A percentile compares a stretch with the other conserved stretches of the same genome.
Conservation (phyloP, 2,329 filamentous ascomycete genomes). For the Diaporthe sp. region DNA sequence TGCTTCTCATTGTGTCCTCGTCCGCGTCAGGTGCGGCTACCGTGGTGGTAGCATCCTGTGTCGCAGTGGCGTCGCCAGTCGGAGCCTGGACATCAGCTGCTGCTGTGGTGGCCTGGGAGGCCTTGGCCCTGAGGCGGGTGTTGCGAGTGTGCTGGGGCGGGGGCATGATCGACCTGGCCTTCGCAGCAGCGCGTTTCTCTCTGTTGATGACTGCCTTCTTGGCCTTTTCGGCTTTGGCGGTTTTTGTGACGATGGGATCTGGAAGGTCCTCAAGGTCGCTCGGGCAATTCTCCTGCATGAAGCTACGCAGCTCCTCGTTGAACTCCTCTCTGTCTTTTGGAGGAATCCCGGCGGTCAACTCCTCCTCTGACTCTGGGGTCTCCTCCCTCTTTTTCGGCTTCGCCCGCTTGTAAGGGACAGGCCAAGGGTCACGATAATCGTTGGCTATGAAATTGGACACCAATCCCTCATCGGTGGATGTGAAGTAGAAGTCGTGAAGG, state of each 20-base stretch:
- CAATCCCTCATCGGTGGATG: not conserved
- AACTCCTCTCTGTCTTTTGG: slow-evolving; percentile 26
- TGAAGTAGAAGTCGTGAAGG: slow-evolving; percentile 9
- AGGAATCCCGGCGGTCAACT: slow-evolving; percentile 20
- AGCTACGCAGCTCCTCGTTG: slow-evolving; percentile 3
- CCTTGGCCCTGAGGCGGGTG: slow-evolving; percentile 26
- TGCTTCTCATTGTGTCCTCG: slow-evolving; percentile 2
- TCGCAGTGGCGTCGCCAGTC: not conserved
- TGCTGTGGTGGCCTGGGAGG: not conserved
- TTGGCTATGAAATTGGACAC: not conserved
- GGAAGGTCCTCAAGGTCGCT: not conserved
- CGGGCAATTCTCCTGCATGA: not conserved
- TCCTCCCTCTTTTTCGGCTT: slow-evolving; percentile 5
- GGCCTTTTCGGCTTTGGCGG: not conserved
- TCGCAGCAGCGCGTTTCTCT: slow-evolving; percentile 27
- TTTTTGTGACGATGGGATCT: slow-evolving; percentile 16
- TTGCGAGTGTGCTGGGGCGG: slow-evolving; percentile 2
- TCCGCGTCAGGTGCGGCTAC: not conserved
- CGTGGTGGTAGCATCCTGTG: not conserved
- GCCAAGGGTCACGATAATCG: not conserved
- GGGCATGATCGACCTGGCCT: not conserved
- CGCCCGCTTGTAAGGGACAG: not conserved
- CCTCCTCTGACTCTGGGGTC: not conserved
- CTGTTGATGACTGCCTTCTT: slow-evolving; percentile 15
- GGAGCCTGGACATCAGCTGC: not conserved